phyloP scores from a whole-genome alignment of 495 filamentous ascomycete species.

The Penicillium chermesinum region DNA sequence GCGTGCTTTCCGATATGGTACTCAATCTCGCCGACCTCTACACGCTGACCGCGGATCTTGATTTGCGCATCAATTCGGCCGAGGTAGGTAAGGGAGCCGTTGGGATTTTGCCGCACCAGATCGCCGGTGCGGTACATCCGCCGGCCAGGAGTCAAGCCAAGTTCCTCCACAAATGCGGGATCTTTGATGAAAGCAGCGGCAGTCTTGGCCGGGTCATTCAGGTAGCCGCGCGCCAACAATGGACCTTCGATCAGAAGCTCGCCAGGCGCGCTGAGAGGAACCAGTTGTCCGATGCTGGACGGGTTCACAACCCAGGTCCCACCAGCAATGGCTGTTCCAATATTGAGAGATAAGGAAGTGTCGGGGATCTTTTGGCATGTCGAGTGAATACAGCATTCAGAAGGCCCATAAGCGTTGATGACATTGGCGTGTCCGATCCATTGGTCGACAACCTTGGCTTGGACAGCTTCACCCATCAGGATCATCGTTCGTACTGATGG shows the following conservation, averaged over 20 bases:
- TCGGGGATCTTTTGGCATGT: background rate
- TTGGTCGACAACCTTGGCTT: background rate
- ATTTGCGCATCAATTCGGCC: constrained; percentile 33
- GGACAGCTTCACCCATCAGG: constrained; percentile 41
- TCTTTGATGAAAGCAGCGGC: constrained; percentile 34
- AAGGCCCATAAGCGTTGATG: constrained; percentile 14
- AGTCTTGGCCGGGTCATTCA: constrained; percentile 43
- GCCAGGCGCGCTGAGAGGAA: constrained; percentile 46
- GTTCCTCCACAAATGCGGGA: constrained; percentile 1
- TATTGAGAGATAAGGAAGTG: background rate
- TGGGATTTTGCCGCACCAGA: constrained; percentile 15
- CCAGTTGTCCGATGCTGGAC: constrained; percentile 39
- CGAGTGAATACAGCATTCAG: constrained; percentile 2
- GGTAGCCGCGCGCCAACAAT: constrained; percentile 45
- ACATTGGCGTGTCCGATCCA: constrained; percentile 1
- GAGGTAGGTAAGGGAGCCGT: constrained; percentile 14
- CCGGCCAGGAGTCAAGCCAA: background rate
- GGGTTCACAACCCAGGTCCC: constrained; percentile 47
- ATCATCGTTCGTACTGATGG: constrained; percentile 2
- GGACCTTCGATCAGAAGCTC: constrained; percentile 56
- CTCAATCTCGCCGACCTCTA: constrained; percentile 41
- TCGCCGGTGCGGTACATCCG: constrained; percentile 31
- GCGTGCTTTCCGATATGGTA: background rate
- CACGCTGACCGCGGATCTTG: constrained; percentile 36
- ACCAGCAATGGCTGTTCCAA: background rate